Conservation (phyloP, 495 filamentous ascomycete species). For the Patellaria atrata region DNA sequence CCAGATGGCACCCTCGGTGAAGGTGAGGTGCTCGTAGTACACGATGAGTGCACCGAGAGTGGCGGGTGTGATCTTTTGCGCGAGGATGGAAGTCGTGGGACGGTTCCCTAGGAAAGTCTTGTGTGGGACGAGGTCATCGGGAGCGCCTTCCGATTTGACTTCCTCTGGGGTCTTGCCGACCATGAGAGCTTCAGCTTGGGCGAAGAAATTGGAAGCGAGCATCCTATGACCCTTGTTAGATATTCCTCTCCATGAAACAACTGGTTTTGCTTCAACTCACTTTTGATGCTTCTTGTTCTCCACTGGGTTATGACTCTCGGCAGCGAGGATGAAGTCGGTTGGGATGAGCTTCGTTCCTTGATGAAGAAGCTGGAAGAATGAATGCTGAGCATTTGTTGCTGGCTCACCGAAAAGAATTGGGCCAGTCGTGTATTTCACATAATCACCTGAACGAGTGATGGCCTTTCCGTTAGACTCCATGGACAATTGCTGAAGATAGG, state of each 20-base stretch:
- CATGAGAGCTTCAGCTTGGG: slow-evolving; percentile 96
- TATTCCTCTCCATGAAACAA: too few species aligned
- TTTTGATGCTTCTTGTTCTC: slow-evolving; percentile 86
- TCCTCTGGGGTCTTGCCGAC: slow-evolving; percentile 87
- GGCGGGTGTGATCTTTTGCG: slow-evolving; percentile 84
- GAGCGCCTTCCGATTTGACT: slow-evolving; percentile 76
- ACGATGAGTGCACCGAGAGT: slow-evolving; percentile 91
- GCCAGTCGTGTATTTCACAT: slow-evolving; percentile 94
- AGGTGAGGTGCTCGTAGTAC: slow-evolving; percentile 97
- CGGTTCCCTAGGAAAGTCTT: slow-evolving; percentile 98
- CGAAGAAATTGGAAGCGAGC: slow-evolving; percentile 97
- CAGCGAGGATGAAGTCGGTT: slow-evolving; percentile 92
- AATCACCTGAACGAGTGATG: slow-evolving; percentile 76
- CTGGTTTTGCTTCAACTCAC: slow-evolving; percentile 25
- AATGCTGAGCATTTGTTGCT: slow-evolving; percentile 98
- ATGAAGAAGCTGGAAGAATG: slow-evolving; percentile 98
- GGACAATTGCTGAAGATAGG: slow-evolving; percentile 95
- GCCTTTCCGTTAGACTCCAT: slow-evolving; percentile 99
- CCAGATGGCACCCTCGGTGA: slow-evolving; percentile 95
- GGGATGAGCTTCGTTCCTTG: slow-evolving; percentile 98
- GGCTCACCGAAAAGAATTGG: slow-evolving; percentile 94
- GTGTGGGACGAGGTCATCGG: slow-evolving; percentile 79
- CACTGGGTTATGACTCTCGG: slow-evolving; percentile 90
- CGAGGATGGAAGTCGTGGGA: slow-evolving; percentile 87
- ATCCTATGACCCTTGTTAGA: slow-evolving; percentile 37